Evolutionary conservation across 2,329 filamentous ascomycete genomes (phyloP), one percentile per base, ranked within the genome.

Genomic region (Colletotrichum sp.): DNA sequence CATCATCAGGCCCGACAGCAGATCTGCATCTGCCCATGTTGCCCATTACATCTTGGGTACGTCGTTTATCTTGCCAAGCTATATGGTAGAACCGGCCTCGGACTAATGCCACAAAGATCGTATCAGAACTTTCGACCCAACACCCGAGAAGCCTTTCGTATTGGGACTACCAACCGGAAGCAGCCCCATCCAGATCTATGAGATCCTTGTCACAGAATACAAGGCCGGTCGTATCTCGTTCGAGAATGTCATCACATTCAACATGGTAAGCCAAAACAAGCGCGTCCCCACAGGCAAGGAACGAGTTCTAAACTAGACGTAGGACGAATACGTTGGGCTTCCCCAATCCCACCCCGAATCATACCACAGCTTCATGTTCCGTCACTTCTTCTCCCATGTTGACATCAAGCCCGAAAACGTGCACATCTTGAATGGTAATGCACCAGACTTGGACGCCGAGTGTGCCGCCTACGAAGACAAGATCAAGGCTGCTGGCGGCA

Each of bases 351-450:
- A 96, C 83, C 93, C 94, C 6, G 92, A 95, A 82, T 94, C 92
- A 82, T 96, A 96, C 85, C 94, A 95, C 87, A 93, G 91, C 80
- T 96, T 95, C 87, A 96, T 96, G 94, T 95, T 94, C 89, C 92
- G 92, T 85, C 90, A 95, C 85, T 94, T 96, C 86, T 96, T 96
- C 87, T 92, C 92, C 59, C 94, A 89, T 78, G 91, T 95, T 79
- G 92, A 96, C 82, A 91, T 96, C 77, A 88, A 90, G 71, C 94
- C 94, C 1, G 87, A 89, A 77, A 95, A 88, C 77, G 92, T 95
- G 78, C 92, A 96, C 82, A 94, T 96, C 80, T 89, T 95, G 21
- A 90, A 95, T 81, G 94, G 94, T 79, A 95, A 95, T 80, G 94
- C 94, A 0, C 84, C 89, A 5, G 91, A 95, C 80, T 89, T 95